Percentiles rank a stretch among this genome's conserved stretches.
Conservation (phyloP, 257 asterid genomes). For the Voacanga thouarsii region DNA sequence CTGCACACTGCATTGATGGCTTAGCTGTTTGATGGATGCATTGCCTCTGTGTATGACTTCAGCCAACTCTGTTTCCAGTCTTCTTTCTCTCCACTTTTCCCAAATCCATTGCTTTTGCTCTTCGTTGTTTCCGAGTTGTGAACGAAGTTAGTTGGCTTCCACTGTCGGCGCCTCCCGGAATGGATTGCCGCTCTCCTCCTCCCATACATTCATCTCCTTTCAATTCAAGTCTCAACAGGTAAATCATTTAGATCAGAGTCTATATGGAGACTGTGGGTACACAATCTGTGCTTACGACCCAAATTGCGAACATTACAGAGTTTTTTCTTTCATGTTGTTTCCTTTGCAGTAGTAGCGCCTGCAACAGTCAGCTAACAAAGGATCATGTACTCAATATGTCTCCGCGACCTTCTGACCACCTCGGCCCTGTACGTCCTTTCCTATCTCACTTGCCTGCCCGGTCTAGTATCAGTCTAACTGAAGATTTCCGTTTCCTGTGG, state of each 20-base stretch:
- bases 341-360: background rate
- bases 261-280: background rate
- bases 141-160: background rate
- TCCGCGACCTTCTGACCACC: slow-evolving; percentile 34
- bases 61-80: background rate
- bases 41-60: background rate
- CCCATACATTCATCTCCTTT: background rate
- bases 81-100: background rate
- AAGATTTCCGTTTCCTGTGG: no score
- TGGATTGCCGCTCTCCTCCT: background rate
- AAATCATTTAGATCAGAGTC: background rate
- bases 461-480: no score
- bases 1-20: slow-evolving; percentile 4
- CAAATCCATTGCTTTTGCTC: background rate
- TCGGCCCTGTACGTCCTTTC: slow-evolving; percentile 29
- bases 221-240: background rate
- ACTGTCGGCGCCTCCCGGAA: background rate
- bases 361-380: slow-evolving; percentile 20
- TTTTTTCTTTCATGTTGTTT: background rate
- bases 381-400: slow-evolving; percentile 52
- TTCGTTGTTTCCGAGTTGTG: background rate
- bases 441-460: no score
- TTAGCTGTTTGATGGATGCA: background rate
- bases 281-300: no score
- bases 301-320: no score